phyloP scores from a whole-genome alignment of 2,329 filamentous ascomycete species.

The Emergomyces pasteurianus region DNA sequence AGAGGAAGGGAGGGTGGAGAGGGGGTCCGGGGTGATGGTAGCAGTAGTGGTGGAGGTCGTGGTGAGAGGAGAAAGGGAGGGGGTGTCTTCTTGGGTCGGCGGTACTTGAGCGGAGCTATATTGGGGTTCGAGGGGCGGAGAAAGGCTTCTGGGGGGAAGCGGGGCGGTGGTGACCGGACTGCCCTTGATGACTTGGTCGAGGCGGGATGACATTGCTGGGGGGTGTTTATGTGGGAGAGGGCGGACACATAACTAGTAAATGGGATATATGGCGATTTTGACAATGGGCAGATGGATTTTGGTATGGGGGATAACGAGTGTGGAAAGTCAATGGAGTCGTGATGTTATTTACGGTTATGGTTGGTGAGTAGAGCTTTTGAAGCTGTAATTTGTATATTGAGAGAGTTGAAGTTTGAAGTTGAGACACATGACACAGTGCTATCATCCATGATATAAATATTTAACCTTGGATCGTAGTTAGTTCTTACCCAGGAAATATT shows the following conservation, averaged over 20 bases:
- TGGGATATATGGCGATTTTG: background rate
- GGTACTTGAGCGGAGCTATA: background rate
- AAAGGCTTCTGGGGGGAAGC: constrained; percentile 30
- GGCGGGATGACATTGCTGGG: constrained; percentile 33
- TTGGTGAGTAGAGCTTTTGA: no score
- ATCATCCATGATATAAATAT: no score
- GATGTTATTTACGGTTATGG: no score
- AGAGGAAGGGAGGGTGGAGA: constrained; percentile 72
- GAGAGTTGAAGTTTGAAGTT: no score
- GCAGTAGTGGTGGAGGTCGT: no score
- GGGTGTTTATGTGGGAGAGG: background rate
- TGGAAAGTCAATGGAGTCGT: background rate
- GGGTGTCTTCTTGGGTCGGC: constrained; percentile 1
- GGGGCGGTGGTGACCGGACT: constrained; percentile 52
- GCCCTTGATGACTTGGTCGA: constrained; percentile 90
- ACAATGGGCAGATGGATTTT: no score
- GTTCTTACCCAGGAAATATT: no score
- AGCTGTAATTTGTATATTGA: no score
- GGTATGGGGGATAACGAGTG: no score
- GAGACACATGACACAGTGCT: no score
- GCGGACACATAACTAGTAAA: background rate
- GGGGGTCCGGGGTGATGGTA: constrained; percentile 47
- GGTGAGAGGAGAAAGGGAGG: background rate
- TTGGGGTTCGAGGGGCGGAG: constrained; percentile 15
- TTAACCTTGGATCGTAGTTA: no score